These are phyloP conservation scores for Diaporthe destruens DNA, from an alignment of 2,329 filamentous ascomycete genomes.

Conservation along the genomic window DNA sequence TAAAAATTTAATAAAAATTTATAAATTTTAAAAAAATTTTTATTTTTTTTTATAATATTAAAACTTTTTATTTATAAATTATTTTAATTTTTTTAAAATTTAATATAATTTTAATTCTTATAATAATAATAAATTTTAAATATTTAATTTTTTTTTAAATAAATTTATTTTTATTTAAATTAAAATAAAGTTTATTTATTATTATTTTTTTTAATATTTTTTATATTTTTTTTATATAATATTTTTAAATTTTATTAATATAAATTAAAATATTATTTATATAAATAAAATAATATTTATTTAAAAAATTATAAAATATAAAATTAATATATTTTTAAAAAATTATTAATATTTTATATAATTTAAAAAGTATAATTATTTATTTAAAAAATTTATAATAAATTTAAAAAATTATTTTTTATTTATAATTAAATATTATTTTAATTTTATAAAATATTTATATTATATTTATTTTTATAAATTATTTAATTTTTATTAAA, in stretches of 20 bases:
- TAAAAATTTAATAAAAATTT: neutral
- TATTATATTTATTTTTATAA: too few species aligned
- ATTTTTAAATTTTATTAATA: neutral
- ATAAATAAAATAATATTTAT: neutral
- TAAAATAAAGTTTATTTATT: neutral
- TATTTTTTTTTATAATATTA: neutral
- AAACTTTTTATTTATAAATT: neutral
- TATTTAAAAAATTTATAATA: neutral
- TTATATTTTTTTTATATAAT: neutral
- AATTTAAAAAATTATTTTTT: neutral
- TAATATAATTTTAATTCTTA: neutral
- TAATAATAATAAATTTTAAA: neutral
- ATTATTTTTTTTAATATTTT: neutral
- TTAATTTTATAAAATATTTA: neutral
- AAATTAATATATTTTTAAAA: neutral
- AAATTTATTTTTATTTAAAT: neutral
- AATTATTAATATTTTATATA: neutral
- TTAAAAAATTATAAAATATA: neutral
- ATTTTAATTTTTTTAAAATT: neutral
- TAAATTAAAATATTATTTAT: neutral
- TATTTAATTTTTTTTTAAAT: neutral
- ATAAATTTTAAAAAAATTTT: neutral
- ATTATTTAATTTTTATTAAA: too few species aligned
- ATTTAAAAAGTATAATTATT: neutral
- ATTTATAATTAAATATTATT: neutral